Conservation (phyloP, 352 stramenopile genomes). For the Phytophthora sp. region DNA sequence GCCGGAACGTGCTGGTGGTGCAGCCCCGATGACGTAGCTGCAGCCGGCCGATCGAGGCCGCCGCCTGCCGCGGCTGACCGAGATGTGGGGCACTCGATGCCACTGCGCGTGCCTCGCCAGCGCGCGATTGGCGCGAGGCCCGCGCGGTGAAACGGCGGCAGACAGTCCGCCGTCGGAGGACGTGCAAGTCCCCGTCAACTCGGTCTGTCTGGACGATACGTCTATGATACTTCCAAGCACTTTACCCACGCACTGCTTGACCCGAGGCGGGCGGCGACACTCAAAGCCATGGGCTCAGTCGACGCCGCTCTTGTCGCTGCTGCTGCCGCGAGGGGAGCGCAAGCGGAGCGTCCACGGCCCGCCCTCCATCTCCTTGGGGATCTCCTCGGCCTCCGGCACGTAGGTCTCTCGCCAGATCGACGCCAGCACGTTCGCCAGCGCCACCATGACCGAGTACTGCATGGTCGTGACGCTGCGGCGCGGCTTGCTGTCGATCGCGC, state of each 20-base stretch:
- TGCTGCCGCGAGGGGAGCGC: conserved; percentile 1
- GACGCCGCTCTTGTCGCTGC: not conserved
- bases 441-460: conserved; percentile 57
- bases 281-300: not conserved
- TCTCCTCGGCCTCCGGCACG: not conserved
- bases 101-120: not conserved
- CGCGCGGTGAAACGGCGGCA: conserved; percentile 1
- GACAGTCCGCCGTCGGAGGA: not conserved
- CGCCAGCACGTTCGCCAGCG: conserved; percentile 29
- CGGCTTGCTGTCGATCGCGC: conserved; percentile 45
- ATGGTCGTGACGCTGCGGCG: conserved; percentile 55
- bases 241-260: too few relatives aligned
- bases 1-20: too few relatives aligned
- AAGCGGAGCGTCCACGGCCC: conserved; percentile 15
- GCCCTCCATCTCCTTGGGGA: conserved; percentile 4
- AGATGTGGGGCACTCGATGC: not conserved
- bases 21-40: too few relatives aligned
- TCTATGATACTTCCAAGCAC: too few relatives aligned
- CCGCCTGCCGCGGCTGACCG: too few relatives aligned
- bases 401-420: conserved; percentile 13
- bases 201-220: too few relatives aligned
- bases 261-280: not conserved
- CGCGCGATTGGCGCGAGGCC: conserved; percentile 11
- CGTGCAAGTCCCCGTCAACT: too few relatives aligned
- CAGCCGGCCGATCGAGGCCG: too few relatives aligned